Conservation (phyloP, 768 basidiomycete species). For the Lactifluus hygrophoroides region DNA sequence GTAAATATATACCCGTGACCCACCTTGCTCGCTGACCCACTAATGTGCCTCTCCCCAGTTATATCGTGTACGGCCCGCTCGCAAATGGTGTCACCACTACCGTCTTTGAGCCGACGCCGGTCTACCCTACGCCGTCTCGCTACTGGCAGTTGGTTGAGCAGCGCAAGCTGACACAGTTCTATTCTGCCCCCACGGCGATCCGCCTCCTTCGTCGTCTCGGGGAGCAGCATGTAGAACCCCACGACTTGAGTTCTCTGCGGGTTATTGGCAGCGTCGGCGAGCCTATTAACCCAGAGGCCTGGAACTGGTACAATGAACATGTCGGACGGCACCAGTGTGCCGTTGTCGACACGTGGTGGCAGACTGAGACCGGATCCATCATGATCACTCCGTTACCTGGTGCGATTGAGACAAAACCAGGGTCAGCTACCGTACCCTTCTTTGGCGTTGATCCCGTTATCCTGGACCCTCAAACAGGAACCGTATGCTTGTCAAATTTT, state of each 20-base stretch:
- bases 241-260: constrained; percentile 76
- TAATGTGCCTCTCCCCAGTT: constrained; percentile 31
- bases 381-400: constrained; percentile 94
- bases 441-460: constrained; percentile 89
- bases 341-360: constrained; percentile 94
- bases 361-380: constrained; percentile 97
- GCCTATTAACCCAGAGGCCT: constrained; percentile 98
- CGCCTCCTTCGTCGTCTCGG: constrained; percentile 83
- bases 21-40: not conserved
- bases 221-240: constrained; percentile 70
- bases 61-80: constrained; percentile 95
- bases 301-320: constrained; percentile 98
- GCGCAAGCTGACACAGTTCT: constrained; percentile 93
- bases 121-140: constrained; percentile 91
- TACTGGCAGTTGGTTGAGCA: constrained; percentile 97
- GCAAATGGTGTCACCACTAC: constrained; percentile 75
- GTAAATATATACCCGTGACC: constrained; percentile 27
- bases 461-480: constrained; percentile 74
- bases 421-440: constrained; percentile 96
- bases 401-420: constrained; percentile 92
- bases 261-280: constrained; percentile 93
- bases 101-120: constrained; percentile 94
- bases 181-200: constrained; percentile 92
- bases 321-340: constrained; percentile 85
- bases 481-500: constrained; percentile 31